These are phyloP conservation scores for Claviceps digitariae DNA, from an alignment of 2,329 filamentous ascomycete genomes.

Conservation along the genomic window DNA sequence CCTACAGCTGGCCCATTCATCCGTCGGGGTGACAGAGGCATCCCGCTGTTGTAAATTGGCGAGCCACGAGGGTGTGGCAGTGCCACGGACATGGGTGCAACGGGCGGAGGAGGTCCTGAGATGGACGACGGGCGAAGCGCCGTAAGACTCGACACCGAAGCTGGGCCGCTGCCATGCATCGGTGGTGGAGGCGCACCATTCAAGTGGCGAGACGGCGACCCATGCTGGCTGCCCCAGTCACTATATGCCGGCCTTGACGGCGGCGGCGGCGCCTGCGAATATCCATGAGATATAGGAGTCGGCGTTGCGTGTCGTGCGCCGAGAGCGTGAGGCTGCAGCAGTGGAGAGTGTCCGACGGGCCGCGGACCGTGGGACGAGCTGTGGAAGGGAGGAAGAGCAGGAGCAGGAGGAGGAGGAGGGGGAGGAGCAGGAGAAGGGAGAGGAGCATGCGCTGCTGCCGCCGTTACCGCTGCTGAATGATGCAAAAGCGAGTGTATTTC, in stretches of 20 bases:
- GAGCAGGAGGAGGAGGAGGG: constrained; percentile 6
- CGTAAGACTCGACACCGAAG: constrained; percentile 22
- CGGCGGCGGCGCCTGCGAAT: constrained; percentile 14
- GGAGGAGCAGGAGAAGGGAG: constrained; percentile 1
- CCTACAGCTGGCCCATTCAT: constrained; percentile 27
- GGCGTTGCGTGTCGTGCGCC: constrained; percentile 12
- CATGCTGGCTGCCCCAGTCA: constrained; percentile 40
- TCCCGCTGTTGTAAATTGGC: constrained; percentile 26
- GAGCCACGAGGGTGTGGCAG: constrained; percentile 24
- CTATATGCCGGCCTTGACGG: constrained; percentile 16
- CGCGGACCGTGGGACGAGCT: constrained; percentile 10
- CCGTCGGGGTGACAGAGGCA: constrained; percentile 35
- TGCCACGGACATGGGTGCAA: constrained; percentile 26
- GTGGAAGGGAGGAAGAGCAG: constrained; percentile 1
- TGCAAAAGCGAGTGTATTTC: constrained; percentile 10
- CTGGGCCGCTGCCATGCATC: constrained; percentile 16
- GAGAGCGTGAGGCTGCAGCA: constrained; percentile 13
- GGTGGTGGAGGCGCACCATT: constrained; percentile 31
- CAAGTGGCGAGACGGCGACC: constrained; percentile 32
- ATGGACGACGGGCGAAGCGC: constrained; percentile 37
- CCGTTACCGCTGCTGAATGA: constrained; percentile 2
- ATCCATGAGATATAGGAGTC: constrained; percentile 13
- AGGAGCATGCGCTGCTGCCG: constrained; percentile 2
- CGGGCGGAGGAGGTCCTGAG: constrained; percentile 24
- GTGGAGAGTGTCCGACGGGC: constrained; percentile 5